Percentiles rank a stretch among this genome's conserved stretches.
phyloP scores from a whole-genome alignment of 176 grass and related monocot genomes.

The Aechmea fasciata region DNA sequence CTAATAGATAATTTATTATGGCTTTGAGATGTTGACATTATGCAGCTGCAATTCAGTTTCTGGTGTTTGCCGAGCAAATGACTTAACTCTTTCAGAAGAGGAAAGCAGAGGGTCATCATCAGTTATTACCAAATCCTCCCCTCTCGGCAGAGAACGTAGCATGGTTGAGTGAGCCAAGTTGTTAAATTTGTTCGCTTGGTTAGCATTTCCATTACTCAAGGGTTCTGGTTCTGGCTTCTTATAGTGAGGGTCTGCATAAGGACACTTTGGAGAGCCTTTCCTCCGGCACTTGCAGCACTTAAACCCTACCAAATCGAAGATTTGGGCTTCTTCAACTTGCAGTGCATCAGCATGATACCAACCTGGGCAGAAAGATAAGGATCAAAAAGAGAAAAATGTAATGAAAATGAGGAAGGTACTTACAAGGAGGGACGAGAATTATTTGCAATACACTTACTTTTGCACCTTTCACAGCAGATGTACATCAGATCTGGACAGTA shows the following conservation, averaged over 20 bases:
- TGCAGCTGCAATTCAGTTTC: constrained; percentile 33
- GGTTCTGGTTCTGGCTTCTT: constrained; percentile 29
- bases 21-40: constrained; percentile 11
- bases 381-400: not conserved
- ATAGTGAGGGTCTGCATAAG: constrained; percentile 42
- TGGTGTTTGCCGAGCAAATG: constrained; percentile 15
- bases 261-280: constrained; percentile 69
- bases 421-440: constrained; percentile 12
- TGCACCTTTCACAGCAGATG: constrained; percentile 75
- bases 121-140: constrained; percentile 21
- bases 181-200: not conserved
- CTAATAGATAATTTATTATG: constrained; percentile 65
- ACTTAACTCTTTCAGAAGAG: constrained; percentile 50
- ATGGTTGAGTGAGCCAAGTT: not conserved
- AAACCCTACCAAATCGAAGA: constrained; percentile 59
- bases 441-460: constrained; percentile 41
- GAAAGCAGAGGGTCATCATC: constrained; percentile 40
- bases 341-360: constrained; percentile 96
- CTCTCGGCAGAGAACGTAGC: not conserved
- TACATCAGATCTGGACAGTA: constrained; percentile 62
- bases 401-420: constrained; percentile 4
- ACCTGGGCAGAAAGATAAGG: constrained; percentile 40
- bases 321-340: constrained; percentile 63
- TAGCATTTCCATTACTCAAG: constrained; percentile 7
- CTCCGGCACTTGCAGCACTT: constrained; percentile 83